Percentiles rank a stretch among this genome's conserved stretches.
Conservation (phyloP, 1,284 basidiomycete species). For the Ustilago loliicola region DNA sequence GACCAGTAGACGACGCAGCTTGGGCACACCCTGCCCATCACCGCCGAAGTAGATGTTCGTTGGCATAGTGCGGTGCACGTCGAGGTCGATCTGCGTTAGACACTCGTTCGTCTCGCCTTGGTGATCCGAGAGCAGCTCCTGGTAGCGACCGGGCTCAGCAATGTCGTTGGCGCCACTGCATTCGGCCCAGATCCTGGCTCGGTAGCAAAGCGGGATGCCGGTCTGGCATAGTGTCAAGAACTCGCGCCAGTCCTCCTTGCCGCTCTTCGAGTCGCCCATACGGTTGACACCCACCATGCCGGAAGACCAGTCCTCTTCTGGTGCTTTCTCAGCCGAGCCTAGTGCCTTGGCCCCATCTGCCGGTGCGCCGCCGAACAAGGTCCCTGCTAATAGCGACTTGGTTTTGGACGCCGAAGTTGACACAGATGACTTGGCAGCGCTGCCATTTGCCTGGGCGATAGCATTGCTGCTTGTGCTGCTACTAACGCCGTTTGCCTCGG, state of each 20-base stretch:
- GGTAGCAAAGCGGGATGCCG: conserved; percentile 89
- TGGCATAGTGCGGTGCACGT: conserved; percentile 83
- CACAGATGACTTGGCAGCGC: conserved; percentile 9
- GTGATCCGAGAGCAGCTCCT: conserved; percentile 80
- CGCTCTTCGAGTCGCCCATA: conserved; percentile 78
- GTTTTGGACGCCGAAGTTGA: conserved; percentile 32
- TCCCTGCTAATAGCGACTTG: conserved; percentile 31
- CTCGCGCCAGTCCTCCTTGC: conserved; percentile 81
- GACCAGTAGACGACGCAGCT: conserved; percentile 86
- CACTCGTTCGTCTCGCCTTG: conserved; percentile 74
- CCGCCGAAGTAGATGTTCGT: conserved; percentile 96
- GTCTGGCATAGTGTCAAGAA: conserved; percentile 83
- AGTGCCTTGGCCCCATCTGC: conserved; percentile 35
- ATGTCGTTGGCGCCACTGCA: conserved; percentile 91
- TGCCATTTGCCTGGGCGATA: background rate
- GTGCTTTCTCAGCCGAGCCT: conserved; percentile 40
- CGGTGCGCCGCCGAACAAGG: conserved; percentile 26
- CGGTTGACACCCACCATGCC: conserved; percentile 86
- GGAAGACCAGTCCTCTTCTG: conserved; percentile 58
- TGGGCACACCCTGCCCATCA: conserved; percentile 91
- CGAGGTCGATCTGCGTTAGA: conserved; percentile 93
- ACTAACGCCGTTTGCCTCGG: conserved; percentile 14
- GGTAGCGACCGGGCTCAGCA: conserved; percentile 90
- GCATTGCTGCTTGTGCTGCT: conserved; percentile 16
- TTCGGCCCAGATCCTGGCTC: conserved; percentile 87